Evolutionary conservation across 106 monocot genomes (phyloP).

Genomic region (Hemerocallis citrina): DNA sequence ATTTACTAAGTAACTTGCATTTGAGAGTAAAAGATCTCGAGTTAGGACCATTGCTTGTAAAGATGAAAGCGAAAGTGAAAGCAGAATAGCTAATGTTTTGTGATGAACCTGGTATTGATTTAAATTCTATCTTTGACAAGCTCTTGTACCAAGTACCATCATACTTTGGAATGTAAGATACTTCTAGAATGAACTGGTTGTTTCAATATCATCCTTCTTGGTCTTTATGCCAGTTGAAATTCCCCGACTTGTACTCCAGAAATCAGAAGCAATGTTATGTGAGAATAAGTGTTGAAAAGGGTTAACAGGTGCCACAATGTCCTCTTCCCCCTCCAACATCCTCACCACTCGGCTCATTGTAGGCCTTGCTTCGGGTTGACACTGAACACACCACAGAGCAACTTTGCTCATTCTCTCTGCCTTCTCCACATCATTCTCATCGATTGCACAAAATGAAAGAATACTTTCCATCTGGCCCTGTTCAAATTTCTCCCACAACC

Average conservation of each 20-base stretch:
- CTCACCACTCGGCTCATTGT: conserved; percentile 19
- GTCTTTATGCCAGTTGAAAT: no score
- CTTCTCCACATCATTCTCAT: conserved; percentile 5
- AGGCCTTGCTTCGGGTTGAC: conserved; percentile 16
- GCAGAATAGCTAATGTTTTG: no score
- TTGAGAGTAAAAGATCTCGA: no score
- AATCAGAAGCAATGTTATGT: not conserved
- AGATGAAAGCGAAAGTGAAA: no score
- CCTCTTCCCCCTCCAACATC: conserved; percentile 25
- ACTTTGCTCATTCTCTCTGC: conserved; percentile 17
- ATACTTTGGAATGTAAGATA: no score
- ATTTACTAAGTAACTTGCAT: no score
- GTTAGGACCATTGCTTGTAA: no score
- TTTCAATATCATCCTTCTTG: no score
- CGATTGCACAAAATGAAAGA: not conserved
- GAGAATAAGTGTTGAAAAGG: conserved; percentile 4
- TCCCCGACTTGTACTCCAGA: not conserved
- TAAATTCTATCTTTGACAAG: no score
- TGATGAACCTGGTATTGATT: no score
- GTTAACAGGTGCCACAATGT: conserved; percentile 7
- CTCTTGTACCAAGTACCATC: no score
- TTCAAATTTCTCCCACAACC: conserved; percentile 18
- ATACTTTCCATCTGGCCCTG: not conserved
- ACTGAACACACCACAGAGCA: conserved; percentile 24
- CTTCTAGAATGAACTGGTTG: no score